Percentiles rank a stretch among this genome's conserved stretches.
Conservation (phyloP, 192 early-diverging fungal genomes). For the Coemansia sp. region DNA sequence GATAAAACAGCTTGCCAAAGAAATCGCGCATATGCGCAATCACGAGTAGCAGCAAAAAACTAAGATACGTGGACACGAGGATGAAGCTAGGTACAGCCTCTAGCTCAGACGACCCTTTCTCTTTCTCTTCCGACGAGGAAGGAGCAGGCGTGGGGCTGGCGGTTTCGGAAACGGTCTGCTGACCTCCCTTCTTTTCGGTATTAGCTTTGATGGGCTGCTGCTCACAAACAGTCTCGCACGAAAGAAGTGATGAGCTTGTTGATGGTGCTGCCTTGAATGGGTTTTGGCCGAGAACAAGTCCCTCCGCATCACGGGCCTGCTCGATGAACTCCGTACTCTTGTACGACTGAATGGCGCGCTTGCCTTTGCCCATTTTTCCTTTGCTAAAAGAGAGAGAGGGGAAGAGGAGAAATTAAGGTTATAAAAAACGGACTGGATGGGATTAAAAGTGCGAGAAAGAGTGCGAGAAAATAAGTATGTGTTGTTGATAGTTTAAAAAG, state of each 20-base stretch:
- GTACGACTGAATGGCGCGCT: constrained; percentile 40
- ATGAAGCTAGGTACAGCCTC: constrained; percentile 71
- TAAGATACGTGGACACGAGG: constrained; percentile 92
- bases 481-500: background rate
- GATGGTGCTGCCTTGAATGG: constrained; percentile 38
- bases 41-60: constrained; percentile 89
- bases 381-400: background rate
- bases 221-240: background rate
- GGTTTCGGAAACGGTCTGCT: constrained; percentile 1
- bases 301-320: constrained; percentile 32
- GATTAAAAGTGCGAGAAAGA: background rate
- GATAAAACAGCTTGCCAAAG: constrained; percentile 77
- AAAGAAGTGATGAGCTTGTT: constrained; percentile 24
- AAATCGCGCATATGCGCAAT: constrained; percentile 93
- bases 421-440: background rate
- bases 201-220: constrained; percentile 1
- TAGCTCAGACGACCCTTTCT: constrained; percentile 11
- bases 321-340: constrained; percentile 48
- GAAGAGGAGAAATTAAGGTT: background rate
- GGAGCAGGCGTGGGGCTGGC: background rate
- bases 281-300: constrained; percentile 9
- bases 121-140: background rate
- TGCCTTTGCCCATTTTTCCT: constrained; percentile 42
- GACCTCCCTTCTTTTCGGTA: background rate
- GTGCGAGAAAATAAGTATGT: background rate